These are phyloP conservation scores for Plenodomus lindquistii DNA, from an alignment of 2,329 filamentous ascomycete genomes.

Conservation along the genomic window DNA sequence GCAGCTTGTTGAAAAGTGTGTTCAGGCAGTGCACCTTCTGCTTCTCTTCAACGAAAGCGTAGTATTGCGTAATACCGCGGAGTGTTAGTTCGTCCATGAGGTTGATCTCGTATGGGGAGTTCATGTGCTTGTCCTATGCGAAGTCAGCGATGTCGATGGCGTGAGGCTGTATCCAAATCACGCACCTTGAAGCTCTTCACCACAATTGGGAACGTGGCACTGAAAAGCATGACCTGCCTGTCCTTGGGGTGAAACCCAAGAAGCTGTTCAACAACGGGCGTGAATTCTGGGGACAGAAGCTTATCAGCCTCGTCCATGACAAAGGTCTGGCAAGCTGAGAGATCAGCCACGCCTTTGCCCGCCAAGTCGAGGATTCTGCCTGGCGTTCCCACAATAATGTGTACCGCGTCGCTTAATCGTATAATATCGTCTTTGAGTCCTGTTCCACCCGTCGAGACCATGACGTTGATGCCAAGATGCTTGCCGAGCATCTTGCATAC, in stretches of 20 bases:
- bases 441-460: conserved; percentile 98
- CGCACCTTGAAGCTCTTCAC: conserved; percentile 86
- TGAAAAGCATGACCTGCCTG: conserved; percentile 98
- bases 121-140: conserved; percentile 87
- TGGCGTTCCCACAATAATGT: conserved; percentile 96
- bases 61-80: conserved; percentile 98
- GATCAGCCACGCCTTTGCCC: conserved; percentile 93
- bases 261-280: conserved; percentile 94
- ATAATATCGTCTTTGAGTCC: conserved; percentile 96
- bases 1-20: conserved; percentile 96
- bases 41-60: conserved; percentile 98
- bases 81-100: conserved; percentile 99
- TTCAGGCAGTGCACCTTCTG: conserved; percentile 99
- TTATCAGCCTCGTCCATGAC: conserved; percentile 99
- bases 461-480: conserved; percentile 95
- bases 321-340: conserved; percentile 95
- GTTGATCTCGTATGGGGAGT: conserved; percentile 95
- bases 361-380: conserved; percentile 95
- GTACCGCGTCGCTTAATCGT: conserved; percentile 88
- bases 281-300: conserved; percentile 94
- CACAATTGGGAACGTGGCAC: conserved; percentile 93
- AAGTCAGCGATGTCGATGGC: conserved; percentile 8
- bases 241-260: conserved; percentile 95
- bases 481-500: conserved; percentile 99
- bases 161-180: not conserved